Evolutionary conservation across 2,329 filamentous ascomycete genomes (phyloP), one percentile per base, ranked within the genome.

Genomic region (Trichoderma atroviride): DNA sequence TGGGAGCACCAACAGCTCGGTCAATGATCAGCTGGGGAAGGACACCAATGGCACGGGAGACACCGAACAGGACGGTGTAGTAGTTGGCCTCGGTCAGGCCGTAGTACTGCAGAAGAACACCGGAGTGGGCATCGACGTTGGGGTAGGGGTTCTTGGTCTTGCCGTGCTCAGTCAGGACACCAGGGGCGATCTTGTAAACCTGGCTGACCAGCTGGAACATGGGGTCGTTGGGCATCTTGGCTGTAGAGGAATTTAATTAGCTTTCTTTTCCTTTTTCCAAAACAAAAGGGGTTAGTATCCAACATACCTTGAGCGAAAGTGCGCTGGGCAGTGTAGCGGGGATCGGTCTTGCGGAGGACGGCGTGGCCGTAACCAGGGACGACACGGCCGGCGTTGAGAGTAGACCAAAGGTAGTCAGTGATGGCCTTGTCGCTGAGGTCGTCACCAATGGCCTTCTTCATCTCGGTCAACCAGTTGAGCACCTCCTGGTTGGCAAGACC

Each of bases 91-190:
- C 95, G 73, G 92, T 98, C 82, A 99, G 88, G 79, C 96, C 96
- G 86, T 99, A 99, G 91, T 99, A 96, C 88, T 99, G 96, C 77
- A 99, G 93, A 75, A 99, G 93, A 75, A 99, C 96, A 88, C 96
- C 96, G 37, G 94, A 97, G 92, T 98, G 96, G 79, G 95, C 94
- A 80, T 98, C 95, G 79, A 98, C 94, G 87, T 98, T 98, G 84
- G 96, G 96, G 89, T 88, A 98, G 75, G 95, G 95, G 92, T 98
- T 97, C 92, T 98, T 98, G 88, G 95, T 98, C 93, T 99, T 99
- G 86, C 96, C 96, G 87, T 99, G 96, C 91, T 99, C 94, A 75
- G 96, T 99, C 82, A 99, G 88, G 78, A 99, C 96, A 79, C 91
- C 92, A 74, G 96, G 96, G 74, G 96, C 96, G 78, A 99, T 98